Percentiles rank a stretch among this genome's conserved stretches.
phyloP scores from a whole-genome alignment of 2,329 filamentous ascomycete genomes.

The Plectosphaerella cucumerina region DNA sequence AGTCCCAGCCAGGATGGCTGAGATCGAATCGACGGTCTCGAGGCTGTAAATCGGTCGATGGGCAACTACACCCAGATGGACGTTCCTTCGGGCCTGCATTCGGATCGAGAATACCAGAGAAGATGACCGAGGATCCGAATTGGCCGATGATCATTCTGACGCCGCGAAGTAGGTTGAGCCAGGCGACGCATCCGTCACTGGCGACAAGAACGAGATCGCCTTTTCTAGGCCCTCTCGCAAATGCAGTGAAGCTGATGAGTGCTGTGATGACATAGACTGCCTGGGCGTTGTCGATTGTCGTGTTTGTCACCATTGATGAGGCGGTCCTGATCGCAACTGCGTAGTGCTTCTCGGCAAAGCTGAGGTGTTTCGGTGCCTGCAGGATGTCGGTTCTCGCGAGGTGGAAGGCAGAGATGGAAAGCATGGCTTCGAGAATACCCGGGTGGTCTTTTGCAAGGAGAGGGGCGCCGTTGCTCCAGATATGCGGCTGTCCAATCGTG shows the following conservation, averaged over 20 bases:
- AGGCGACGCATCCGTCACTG: background rate
- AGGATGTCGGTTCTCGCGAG: background rate
- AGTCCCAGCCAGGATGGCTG: background rate
- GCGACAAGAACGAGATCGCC: background rate
- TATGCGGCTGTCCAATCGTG: background rate
- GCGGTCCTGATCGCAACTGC: conserved; percentile 6
- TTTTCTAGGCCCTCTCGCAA: conserved; percentile 1
- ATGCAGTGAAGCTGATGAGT: conserved; percentile 8
- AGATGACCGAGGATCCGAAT: background rate
- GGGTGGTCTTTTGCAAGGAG: conserved; percentile 8
- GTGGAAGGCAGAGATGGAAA: conserved; percentile 7
- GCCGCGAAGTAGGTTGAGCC: too few relatives aligned
- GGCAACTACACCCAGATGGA: background rate
- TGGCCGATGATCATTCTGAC: background rate
- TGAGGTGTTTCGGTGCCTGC: conserved; percentile 1
- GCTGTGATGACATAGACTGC: conserved; percentile 9
- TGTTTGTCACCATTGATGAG: conserved; percentile 6
- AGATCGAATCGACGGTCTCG: background rate
- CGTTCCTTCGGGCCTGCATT: background rate
- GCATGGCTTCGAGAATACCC: conserved; percentile 9
- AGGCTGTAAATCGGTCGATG: background rate
- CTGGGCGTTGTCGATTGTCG: conserved; percentile 8
- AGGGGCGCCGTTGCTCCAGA: conserved; percentile 11
- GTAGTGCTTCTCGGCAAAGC: conserved; percentile 9
- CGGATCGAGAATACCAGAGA: background rate